Percentiles rank a stretch among this genome's conserved stretches.
These are phyloP conservation scores for Nitzschia sp. DNA, from an alignment of 108 stramenopile genomes.

Conservation along the genomic window DNA sequence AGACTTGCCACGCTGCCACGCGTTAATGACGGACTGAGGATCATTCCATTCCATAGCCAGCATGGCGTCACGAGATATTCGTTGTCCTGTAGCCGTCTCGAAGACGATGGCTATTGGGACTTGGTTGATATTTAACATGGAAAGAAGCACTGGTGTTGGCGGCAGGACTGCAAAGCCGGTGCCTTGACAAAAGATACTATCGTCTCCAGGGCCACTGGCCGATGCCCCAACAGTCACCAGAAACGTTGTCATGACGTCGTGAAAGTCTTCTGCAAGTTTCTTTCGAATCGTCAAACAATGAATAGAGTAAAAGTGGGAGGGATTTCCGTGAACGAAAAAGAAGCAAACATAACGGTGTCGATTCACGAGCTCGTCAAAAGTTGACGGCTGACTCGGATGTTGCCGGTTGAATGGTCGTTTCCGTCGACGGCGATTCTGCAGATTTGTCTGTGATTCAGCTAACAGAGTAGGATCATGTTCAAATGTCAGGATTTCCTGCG, in stretches of 20 bases:
- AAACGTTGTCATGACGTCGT: slow-evolving; percentile 36
- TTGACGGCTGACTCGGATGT: neutral
- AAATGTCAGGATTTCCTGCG: neutral
- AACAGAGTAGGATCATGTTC: neutral
- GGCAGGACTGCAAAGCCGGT: slow-evolving; percentile 31
- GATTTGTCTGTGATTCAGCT: slow-evolving; percentile 1
- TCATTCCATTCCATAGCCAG: slow-evolving; percentile 33
- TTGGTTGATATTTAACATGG: slow-evolving; percentile 24
- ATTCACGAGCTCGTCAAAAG: slow-evolving; percentile 9
- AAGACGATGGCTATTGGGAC: slow-evolving; percentile 28
- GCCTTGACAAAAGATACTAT: slow-evolving; percentile 26
- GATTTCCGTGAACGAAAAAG: slow-evolving; percentile 28
- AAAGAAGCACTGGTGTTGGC: slow-evolving; percentile 9
- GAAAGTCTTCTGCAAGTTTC: slow-evolving; percentile 22
- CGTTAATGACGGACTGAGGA: slow-evolving; percentile 23
- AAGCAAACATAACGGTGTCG: slow-evolving; percentile 29
- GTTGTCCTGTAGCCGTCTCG: slow-evolving; percentile 21
- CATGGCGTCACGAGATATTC: slow-evolving; percentile 15
- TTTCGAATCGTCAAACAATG: slow-evolving; percentile 26
- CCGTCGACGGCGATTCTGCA: slow-evolving; percentile 1
- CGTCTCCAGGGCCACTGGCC: neutral
- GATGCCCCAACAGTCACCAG: slow-evolving; percentile 6
- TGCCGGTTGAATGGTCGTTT: neutral
- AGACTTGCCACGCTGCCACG: slow-evolving; percentile 29
- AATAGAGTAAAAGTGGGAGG: slow-evolving; percentile 11